A percentile compares a stretch with the other conserved stretches of the same genome.
These are phyloP conservation scores for Harringtonia aguacate DNA, from an alignment of 2,329 filamentous ascomycete species.

Conservation along the genomic window DNA sequence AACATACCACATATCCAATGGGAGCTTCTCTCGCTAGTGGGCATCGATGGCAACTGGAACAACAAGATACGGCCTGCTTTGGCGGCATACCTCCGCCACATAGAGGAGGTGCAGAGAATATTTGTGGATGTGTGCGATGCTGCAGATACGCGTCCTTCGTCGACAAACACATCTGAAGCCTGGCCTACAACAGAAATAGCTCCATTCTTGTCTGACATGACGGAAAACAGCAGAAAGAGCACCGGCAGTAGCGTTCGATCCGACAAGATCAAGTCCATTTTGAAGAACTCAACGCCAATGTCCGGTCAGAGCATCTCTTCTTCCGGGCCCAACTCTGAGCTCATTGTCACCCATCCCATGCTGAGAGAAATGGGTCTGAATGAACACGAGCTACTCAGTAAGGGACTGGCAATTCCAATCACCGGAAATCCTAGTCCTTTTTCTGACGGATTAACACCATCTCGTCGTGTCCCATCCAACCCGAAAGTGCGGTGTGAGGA, in stretches of 20 bases:
- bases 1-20: not conserved
- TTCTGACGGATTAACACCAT: not conserved
- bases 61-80: conserved; percentile 7
- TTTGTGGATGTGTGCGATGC: not conserved
- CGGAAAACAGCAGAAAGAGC: not conserved
- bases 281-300: conserved; percentile 6
- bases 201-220: too few species aligned
- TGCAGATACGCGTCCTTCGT: not conserved
- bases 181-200: not conserved
- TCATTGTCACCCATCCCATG: conserved; percentile 2
- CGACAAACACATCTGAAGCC: not conserved
- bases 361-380: conserved; percentile 1
- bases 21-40: conserved; percentile 1
- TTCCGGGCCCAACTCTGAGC: not conserved
- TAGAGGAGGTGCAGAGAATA: not conserved
- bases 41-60: conserved; percentile 7
- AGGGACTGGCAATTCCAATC: conserved; percentile 2
- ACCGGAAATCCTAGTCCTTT: not conserved
- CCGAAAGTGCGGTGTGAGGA: too few species aligned
- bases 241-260: not conserved
- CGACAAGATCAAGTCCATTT: conserved; percentile 2
- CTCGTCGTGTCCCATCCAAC: not conserved
- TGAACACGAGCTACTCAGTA: conserved; percentile 1
- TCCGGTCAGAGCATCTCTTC: conserved; percentile 5
- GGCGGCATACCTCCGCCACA: conserved; percentile 1